Base-by-base conservation (phyloP, 1,284 basidiomycete species). In the Moesziomyces sp. region DNA sequence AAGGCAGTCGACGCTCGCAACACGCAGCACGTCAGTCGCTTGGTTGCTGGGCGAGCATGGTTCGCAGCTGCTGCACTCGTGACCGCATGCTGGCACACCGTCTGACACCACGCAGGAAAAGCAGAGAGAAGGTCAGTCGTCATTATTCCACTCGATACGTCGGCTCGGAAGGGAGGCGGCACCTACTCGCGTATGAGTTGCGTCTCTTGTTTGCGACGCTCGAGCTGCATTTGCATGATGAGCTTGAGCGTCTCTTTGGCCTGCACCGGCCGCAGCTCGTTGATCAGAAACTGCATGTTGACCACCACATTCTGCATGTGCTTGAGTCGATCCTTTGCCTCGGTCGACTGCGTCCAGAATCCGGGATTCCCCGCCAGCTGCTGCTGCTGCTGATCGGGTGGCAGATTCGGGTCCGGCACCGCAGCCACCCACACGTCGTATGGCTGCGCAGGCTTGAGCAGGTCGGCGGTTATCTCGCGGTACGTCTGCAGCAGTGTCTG, bases 401-500 rank as follows among this genome's bases (percentile, higher is more conserved):
- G 35, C 16, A 64, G 48, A 23, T 58, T 65, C 14, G 61, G 60
- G 40, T 69, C 66, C 19, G 66, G 61, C 16, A 66, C 64, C 0
- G 74, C 68, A 2, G 74, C 68, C 9, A 76, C 60, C 68, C 68
- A 74, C 14, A 78, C 70, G 34, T 76, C 63, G 65, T 81, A 83
- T 1, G 72, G 74, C 44, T 81, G 74, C 4, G 80, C 77, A 16
- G 80, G 80, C 11, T 62, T 66, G 19, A 78, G 61, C 14, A 83
- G 46, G 44, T 77, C 74, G 8, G 67, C 58, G 3, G 71, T 73
- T 42, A 83, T 74, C 51, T 74, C 63, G 19, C 75, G 66, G 58
- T 83, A 81, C 18, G 80, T 81, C 16, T 75, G 69, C 16, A 85
- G 77, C 38, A 82, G 77, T 45, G 84, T 86, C 42, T 68, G 85